Percentiles rank a stretch among this genome's conserved stretches.
These are phyloP conservation scores for Xylariomycetidae sp. DNA, from an alignment of 2,329 filamentous ascomycete species.

Conservation along the genomic window DNA sequence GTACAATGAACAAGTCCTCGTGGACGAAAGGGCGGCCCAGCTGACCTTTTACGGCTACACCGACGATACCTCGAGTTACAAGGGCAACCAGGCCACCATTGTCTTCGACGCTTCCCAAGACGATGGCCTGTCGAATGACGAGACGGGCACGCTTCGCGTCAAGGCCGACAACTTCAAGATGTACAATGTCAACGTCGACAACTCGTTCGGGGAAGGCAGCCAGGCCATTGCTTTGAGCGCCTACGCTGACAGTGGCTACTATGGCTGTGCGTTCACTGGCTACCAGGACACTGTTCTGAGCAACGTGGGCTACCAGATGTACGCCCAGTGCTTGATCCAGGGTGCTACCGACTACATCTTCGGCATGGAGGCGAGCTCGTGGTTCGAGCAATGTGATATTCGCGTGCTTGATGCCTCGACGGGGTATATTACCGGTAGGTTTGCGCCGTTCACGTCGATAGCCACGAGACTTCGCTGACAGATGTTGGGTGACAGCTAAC, in stretches of 20 bases:
- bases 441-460: too few species aligned
- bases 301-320: slow-evolving; percentile 40
- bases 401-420: slow-evolving; percentile 26
- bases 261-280: slow-evolving; percentile 37
- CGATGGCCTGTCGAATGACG: slow-evolving; percentile 45
- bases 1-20: slow-evolving; percentile 54
- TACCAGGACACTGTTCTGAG: slow-evolving; percentile 45
- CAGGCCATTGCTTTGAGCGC: slow-evolving; percentile 41
- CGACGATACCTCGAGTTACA: slow-evolving; percentile 43
- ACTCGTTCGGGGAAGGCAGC: slow-evolving; percentile 36
- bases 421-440: slow-evolving; percentile 38
- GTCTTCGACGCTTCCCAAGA: slow-evolving; percentile 38
- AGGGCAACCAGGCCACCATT: slow-evolving; percentile 51
- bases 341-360: slow-evolving; percentile 46
- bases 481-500: too few species aligned
- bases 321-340: slow-evolving; percentile 36
- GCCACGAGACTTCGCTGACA: too few species aligned
- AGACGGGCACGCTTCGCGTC: slow-evolving; percentile 38
- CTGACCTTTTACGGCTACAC: slow-evolving; percentile 56
- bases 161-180: slow-evolving; percentile 46
- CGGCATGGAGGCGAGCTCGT: slow-evolving; percentile 33
- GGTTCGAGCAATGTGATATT: slow-evolving; percentile 37
- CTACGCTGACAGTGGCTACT: slow-evolving; percentile 38
- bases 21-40: slow-evolving; percentile 39
- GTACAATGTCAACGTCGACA: slow-evolving; percentile 54